A percentile compares a stretch with the other conserved stretches of the same genome.
These are phyloP conservation scores for Fusarium tricinctum DNA, from an alignment of 2,329 filamentous ascomycete species.

Conservation along the genomic window DNA sequence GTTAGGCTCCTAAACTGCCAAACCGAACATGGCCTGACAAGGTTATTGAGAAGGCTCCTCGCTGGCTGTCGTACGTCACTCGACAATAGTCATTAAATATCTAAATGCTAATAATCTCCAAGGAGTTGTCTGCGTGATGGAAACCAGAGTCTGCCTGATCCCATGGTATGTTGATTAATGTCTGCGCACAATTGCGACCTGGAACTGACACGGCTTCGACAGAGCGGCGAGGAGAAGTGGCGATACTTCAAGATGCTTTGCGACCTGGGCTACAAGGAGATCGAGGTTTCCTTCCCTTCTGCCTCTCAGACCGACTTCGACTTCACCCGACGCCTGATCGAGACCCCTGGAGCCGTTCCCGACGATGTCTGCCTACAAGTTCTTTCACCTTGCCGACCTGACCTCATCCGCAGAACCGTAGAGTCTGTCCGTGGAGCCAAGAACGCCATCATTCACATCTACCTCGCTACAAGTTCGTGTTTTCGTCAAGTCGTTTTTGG, in stretches of 20 bases:
- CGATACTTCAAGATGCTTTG: slow-evolving; percentile 94
- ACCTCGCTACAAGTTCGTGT: slow-evolving; percentile 95
- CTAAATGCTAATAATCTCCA: not conserved
- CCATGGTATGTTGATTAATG: slow-evolving; percentile 75
- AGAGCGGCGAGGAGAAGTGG: slow-evolving; percentile 97
- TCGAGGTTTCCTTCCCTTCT: slow-evolving; percentile 95
- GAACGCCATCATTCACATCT: slow-evolving; percentile 95
- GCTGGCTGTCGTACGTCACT: slow-evolving; percentile 74
- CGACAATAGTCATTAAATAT: not conserved
- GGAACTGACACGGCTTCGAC: slow-evolving; percentile 13
- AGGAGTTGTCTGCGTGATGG: slow-evolving; percentile 74
- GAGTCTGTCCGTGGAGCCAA: slow-evolving; percentile 90
- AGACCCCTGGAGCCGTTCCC: slow-evolving; percentile 56
- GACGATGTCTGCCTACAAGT: slow-evolving; percentile 93
- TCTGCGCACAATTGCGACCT: not conserved
- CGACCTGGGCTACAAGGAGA: slow-evolving; percentile 96
- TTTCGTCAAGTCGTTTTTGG: slow-evolving; percentile 93
- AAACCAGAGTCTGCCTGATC: slow-evolving; percentile 92
- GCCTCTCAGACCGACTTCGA: slow-evolving; percentile 96
- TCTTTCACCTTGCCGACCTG: slow-evolving; percentile 89
- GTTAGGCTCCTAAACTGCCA: slow-evolving; percentile 65
- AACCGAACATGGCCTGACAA: slow-evolving; percentile 88
- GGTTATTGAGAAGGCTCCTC: slow-evolving; percentile 84
- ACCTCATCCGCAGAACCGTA: slow-evolving; percentile 88
- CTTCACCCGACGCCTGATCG: slow-evolving; percentile 88